Evolutionary conservation across 805 yeast species (phyloP).

Genomic region (Pichia exigua): DNA sequence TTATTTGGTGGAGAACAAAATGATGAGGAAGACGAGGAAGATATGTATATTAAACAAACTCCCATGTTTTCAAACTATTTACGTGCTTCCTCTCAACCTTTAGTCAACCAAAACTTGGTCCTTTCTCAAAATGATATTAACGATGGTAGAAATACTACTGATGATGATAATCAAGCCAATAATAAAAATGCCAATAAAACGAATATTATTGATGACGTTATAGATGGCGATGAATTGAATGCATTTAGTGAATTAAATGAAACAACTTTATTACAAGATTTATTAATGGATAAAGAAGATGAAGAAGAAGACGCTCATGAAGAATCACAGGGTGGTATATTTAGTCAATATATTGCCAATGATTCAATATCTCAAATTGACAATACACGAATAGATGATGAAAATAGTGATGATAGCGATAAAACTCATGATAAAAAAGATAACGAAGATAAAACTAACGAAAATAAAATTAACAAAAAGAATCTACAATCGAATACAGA

Average conservation of each 20-base stretch:
- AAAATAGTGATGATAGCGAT: not conserved
- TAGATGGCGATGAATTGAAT: not conserved
- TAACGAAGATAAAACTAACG: too few species aligned
- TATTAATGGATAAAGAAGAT: not conserved
- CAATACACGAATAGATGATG: not conserved
- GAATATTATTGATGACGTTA: not conserved
- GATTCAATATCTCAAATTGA: not conserved
- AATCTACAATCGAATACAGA: not conserved
- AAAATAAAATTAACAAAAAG: not conserved
- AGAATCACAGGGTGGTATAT: not conserved
- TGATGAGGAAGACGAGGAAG: not conserved
- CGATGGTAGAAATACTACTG: not conserved
- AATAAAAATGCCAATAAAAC: not conserved
- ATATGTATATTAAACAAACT: conserved; percentile 4
- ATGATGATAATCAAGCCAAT: not conserved
- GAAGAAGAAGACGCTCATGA: not conserved
- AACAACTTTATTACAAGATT: not conserved
- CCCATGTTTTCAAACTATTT: conserved; percentile 10
- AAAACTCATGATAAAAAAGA: too few species aligned
- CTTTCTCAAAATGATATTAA: not conserved
- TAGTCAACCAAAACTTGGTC: not conserved
- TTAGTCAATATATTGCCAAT: conserved; percentile 1
- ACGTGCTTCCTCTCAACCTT: conserved; percentile 12
- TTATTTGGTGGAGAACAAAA: conserved; percentile 8
- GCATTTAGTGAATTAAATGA: not conserved